Base-by-base conservation (phyloP, 257 asterid species). In the Osmanthus fragrans region DNA sequence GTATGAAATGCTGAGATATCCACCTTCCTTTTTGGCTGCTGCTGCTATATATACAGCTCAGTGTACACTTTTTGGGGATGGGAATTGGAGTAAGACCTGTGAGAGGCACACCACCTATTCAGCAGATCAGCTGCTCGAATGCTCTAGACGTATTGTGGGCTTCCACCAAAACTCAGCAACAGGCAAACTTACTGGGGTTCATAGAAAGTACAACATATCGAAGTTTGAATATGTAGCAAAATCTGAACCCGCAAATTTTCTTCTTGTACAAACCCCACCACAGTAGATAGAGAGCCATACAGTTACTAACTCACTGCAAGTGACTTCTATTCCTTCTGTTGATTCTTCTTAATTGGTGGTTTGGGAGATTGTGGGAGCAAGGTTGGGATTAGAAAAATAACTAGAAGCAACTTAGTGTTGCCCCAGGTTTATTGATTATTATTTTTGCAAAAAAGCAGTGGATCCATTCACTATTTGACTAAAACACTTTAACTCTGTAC, bases 31-130 rank as follows among this genome's bases (percentile, higher is more conserved):
- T 74, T 60, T 94, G 67, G 96, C 97, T 6, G 97, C 97, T 23
- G 89, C 96, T n/a, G 94, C 97, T 19, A 75, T 91, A 71, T 89
- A 87, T 73, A 85, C 97, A 0, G 97, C 98, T 34, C 98, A 94
- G 72, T 84, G 84, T 32, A 84, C 98, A 0, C 83, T 94, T 3
- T 85, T 88, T 23, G 94, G 98, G 0, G 85, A 79, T 0, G 85
- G 82, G 15, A 96, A 90, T 21, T 94, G 98, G 98, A 89, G 84
- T 78, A 92, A 91, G 86, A 90, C 94, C 19, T 92, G 97, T 72
- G 96, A 94, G 79, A 86, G 90, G 92, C 96, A 92, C 72, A 86
- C 96, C 25, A 80, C 83, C 70, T 94, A 92, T 87, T 79, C 89
- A 2, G 97, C 90, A 85, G 88, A 84, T 73, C 91, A 92, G 73